Evolutionary conservation across 371 early-diverging fungal species (phyloP), one percentile per base, ranked within the genome.

Genomic region (Mortierella sp.): DNA sequence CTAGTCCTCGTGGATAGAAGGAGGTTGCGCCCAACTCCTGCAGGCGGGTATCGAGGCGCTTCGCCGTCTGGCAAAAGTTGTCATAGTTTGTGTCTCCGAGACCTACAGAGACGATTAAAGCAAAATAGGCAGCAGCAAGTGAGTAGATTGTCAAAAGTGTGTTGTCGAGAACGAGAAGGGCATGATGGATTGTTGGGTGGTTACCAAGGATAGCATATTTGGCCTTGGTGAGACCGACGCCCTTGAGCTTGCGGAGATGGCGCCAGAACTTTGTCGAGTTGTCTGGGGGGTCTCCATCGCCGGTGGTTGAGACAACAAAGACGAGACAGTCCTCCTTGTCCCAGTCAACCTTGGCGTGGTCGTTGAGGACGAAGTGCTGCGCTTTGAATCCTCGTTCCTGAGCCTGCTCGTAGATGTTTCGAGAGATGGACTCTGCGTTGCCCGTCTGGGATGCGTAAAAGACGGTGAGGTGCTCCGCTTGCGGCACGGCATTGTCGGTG

Each of bases 251-350:
- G 55, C 96, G 93, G 67, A 98, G 79, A 75, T 91, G 95, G 10
- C 96, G 89, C 95, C 95, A 97, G 88, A 97, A 98, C 83, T 96
- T 95, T 31, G 93, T 90, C 0, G 97, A 90, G 88, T 98, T 97
- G 82, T 97, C 97, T 6, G 98, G 98, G 48, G 98, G 95, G 82
- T 98, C 98, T 28, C 98, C 98, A 86, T 98, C 98, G 24, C 98
- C 98, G 0, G 98, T 97, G n/a, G 96, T 97, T 13, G 98, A 96
- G 51, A 93, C 89, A 0, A 98, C 95, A 78, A 97, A 90, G 70
- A 98, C 94, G 1, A 95, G 85, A 4, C 94, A 90, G 31, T 92
- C 90, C 26, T 91, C 88, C 37, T 73, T 76, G 50, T 73, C 75
- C 79, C 82, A 90, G 28, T 80, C 81, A 72, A 95, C 93, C 88